Percentiles rank a stretch among this genome's conserved stretches.
Evolutionary conservation across 108 stramenopile genomes (phyloP).

Genomic region (Nitzschia sp.): DNA sequence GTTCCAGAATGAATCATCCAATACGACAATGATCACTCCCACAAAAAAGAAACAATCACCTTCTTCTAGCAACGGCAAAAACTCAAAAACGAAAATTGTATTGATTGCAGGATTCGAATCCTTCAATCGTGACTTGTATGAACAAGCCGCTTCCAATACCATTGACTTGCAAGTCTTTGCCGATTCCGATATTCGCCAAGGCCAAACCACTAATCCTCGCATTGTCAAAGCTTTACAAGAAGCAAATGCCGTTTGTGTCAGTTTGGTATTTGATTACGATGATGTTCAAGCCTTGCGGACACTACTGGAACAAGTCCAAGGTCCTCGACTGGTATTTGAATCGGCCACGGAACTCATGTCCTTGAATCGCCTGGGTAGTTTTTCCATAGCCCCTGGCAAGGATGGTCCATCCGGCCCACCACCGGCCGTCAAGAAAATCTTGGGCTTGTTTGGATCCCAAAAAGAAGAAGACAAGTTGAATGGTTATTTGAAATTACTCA

Average conservation of each 20-base stretch:
- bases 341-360: constrained; percentile 84
- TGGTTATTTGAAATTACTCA: constrained; percentile 84
- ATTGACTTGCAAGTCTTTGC: constrained; percentile 57
- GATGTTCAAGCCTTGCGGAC: constrained; percentile 48
- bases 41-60: no score
- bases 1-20: no score
- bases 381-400: constrained; percentile 55
- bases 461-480: constrained; percentile 84
- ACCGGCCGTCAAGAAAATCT: constrained; percentile 76
- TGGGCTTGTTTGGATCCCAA: constrained; percentile 74
- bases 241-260: constrained; percentile 78
- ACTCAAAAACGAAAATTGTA: constrained; percentile 72
- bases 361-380: constrained; percentile 69
- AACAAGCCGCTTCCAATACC: constrained; percentile 47
- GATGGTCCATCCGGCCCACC: constrained; percentile 66
- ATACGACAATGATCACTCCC: no score
- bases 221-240: constrained; percentile 60
- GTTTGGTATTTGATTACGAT: constrained; percentile 84
- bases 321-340: constrained; percentile 81
- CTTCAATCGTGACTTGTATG: constrained; percentile 82
- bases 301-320: constrained; percentile 37
- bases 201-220: constrained; percentile 40
- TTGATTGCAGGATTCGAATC: constrained; percentile 90
- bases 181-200: constrained; percentile 64
- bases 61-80: no score